phyloP scores from a whole-genome alignment of 371 early-diverging fungal species.

The Nematocida sp. region DNA sequence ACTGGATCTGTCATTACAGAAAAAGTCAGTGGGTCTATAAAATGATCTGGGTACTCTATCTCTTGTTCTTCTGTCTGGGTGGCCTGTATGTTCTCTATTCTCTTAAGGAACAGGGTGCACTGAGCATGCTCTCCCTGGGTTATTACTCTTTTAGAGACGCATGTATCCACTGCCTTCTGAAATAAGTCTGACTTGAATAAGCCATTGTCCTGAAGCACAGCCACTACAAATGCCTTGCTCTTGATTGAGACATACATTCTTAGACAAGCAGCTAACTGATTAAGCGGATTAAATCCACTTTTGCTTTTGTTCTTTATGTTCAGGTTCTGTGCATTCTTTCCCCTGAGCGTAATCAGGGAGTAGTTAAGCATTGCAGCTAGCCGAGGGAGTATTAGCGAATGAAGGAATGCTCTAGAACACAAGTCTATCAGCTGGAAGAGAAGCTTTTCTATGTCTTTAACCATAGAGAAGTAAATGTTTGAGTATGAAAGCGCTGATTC shows the following conservation, averaged over 20 bases:
- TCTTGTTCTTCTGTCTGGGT: constrained; percentile 65
- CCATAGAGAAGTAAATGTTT: constrained; percentile 30
- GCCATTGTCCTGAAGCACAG: constrained; percentile 75
- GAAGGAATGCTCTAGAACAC: constrained; percentile 70
- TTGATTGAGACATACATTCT: constrained; percentile 76
- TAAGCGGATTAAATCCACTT: constrained; percentile 79
- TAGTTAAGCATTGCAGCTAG: constrained; percentile 90
- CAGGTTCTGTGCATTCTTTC: constrained; percentile 81
- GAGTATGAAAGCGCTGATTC: background rate
- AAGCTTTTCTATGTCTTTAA: constrained; percentile 45
- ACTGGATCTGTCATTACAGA: constrained; percentile 91
- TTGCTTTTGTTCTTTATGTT: constrained; percentile 74
- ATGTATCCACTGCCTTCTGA: constrained; percentile 54
- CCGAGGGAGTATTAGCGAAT: constrained; percentile 76
- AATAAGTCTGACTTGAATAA: constrained; percentile 60
- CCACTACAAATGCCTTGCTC: constrained; percentile 36
- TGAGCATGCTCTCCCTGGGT: constrained; percentile 66
- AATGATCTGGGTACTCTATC: constrained; percentile 72
- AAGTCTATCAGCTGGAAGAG: constrained; percentile 35
- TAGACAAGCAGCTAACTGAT: constrained; percentile 74
- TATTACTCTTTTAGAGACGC: constrained; percentile 50
- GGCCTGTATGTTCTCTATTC: constrained; percentile 69
- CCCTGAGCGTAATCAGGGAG: constrained; percentile 79
- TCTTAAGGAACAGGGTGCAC: constrained; percentile 62
- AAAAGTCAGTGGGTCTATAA: constrained; percentile 78